Evolutionary conservation across 1,284 basidiomycete genomes (phyloP), one percentile per base, ranked within the genome.

Genomic region (Ceratobasidium sp.): DNA sequence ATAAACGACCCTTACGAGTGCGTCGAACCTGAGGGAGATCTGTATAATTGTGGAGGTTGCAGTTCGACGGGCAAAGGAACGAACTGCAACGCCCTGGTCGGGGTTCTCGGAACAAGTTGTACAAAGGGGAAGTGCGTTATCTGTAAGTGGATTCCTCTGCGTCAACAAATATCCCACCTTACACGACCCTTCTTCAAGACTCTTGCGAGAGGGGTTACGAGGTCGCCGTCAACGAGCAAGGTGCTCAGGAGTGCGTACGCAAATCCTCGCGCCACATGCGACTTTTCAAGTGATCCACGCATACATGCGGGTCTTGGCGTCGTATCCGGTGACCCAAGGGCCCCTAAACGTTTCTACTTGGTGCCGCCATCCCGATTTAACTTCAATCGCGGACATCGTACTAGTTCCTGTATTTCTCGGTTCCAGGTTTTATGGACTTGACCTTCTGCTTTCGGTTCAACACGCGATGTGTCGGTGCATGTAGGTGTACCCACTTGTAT

Each of bases 1-100:
- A 19, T 24, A 9, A 51, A 72, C n/a, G 69, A 72, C 1, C 56
- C 69, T 19, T 72, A 72, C 24, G 69, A 72, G 31, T 72, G 69
- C n/a, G n/a, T 72, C 48, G 29, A 61, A n/a, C 69, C 69, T 43
- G 34, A 34, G 34, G 34, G 8, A 8, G 34, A 34, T 8, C 34
- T 34, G 8, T 34, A 34, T 8, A 34, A 34, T n/a, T n/a, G n/a
- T n/a, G n/a, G n/a, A n/a, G n/a, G n/a, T n/a, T n/a, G n/a, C n/a
- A n/a, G n/a, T n/a, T 61, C 46, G 31, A 51, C 53, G 3, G 69
- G 69, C 13, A 43, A 37, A 11, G 69, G 69, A 11, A 29, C 14
- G 54, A 37, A 56, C 14, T 72, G 69, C 31, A 31, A 49, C 13
- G 43, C 29, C 34, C 31, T 59, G 7, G n/a, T 41, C 34, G 69